Base-by-base conservation (phyloP, 1,139 yeast genomes). In the Martiniozyma asiatica region DNA sequence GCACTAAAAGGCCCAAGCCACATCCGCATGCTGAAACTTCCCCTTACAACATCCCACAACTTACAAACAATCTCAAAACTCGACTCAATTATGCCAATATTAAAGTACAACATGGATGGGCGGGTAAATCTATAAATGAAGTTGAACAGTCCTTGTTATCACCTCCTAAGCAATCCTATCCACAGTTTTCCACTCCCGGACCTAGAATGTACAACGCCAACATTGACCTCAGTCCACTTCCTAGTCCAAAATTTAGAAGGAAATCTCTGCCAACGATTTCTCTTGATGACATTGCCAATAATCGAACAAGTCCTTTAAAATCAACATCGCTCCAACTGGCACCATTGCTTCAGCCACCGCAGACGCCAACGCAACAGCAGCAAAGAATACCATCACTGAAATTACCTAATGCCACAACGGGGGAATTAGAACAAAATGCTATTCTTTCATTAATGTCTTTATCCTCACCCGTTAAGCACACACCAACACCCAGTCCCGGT, bases 91-190 rank as follows among this genome's bases (percentile, higher is more conserved):
- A 53, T 31, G 58, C 58, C 4, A 48, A 49, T 32, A 29, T 49
- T 14, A 53, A 53, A 36, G 48, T 53, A 10, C 53, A 52, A 34
- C 47, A 53, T 34, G 56, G 56, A 2, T 50, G 54, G 54, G 44
- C 50, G 3, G 40, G 42, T 11, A 44, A 45, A 27, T 43, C 52
- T 6, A 44, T 51, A 6, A 38, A 39, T 5, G 55, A 53, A 32
- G 38, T 51, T 14, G 54, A 49, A 30, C 37, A 47, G 22, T 44
- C 45, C 9, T 32, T 49, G 9, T 20, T 29, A 13, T 28, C 32
- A 13, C 32, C 32, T 14, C 23, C 22, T 7, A 22, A 10, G 13
- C 22, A 21, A 20, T 24, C 15, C 20, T 8, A 13, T 10, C 19
- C 31, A 8, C 31, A 28, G 14, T 24, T 28, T 15, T 23, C 26